Percentiles rank a stretch among this genome's conserved stretches.
Conservation (phyloP, 257 asterid genomes). For the Solanum phureja region DNA sequence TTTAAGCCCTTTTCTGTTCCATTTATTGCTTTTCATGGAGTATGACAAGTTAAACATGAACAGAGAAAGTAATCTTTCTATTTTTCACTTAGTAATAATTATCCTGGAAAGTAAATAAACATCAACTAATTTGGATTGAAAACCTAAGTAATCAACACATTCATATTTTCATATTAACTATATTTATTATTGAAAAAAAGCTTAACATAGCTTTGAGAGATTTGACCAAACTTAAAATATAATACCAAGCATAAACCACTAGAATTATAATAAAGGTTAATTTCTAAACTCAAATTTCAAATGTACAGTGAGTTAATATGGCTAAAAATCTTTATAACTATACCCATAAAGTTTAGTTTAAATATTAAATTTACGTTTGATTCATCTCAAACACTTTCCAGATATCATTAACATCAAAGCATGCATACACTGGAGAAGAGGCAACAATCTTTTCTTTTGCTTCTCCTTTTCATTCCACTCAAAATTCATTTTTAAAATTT, state of each 20-base stretch:
- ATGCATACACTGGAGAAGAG: not conserved
- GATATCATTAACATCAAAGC: not conserved
- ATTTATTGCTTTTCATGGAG: not conserved
- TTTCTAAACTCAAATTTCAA: not conserved
- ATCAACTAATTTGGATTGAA: not conserved
- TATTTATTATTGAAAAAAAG: not conserved
- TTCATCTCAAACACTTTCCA: not conserved
- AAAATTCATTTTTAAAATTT: not conserved
- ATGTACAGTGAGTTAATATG: not conserved
- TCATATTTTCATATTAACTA: not conserved
- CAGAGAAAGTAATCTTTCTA: not conserved
- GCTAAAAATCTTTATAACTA: not conserved
- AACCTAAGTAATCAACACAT: not conserved
- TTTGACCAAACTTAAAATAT: not conserved
- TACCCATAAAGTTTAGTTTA: not conserved
- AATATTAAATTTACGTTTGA: not conserved
- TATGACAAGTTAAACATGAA: not conserved
- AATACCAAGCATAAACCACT: not conserved
- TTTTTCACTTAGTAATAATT: not conserved
- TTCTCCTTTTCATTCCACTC: not conserved
- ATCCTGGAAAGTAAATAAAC: not conserved
- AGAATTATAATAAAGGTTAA: not conserved
- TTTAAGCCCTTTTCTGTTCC: too few relatives aligned
- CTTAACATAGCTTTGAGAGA: not conserved
- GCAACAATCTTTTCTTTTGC: not conserved